phyloP scores from a whole-genome alignment of 352 stramenopile genomes.

The Pythium grandisporangium region DNA sequence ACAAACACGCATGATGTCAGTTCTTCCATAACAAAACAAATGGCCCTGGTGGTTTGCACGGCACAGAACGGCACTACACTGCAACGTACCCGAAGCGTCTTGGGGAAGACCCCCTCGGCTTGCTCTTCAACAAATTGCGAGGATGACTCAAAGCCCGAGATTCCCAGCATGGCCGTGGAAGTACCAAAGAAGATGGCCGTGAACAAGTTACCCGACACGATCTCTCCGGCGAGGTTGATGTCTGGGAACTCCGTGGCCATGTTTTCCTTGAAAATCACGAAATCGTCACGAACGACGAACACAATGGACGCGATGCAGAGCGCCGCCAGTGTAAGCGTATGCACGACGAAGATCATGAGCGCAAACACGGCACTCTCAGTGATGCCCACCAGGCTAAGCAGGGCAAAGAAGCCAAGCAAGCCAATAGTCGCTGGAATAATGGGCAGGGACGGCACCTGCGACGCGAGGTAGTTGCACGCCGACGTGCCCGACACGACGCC shows the following conservation, averaged over 20 bases:
- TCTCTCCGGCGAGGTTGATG: slow-evolving; percentile 80
- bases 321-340: slow-evolving; percentile 77
- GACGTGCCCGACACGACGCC: slow-evolving; percentile 85
- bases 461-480: slow-evolving; percentile 81
- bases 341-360: slow-evolving; percentile 87
- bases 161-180: slow-evolving; percentile 91
- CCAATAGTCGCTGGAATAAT: slow-evolving; percentile 73
- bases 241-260: slow-evolving; percentile 79
- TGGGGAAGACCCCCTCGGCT: slow-evolving; percentile 90
- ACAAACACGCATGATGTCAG: slow-evolving; percentile 1
- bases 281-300: slow-evolving; percentile 78
- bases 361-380: slow-evolving; percentile 89
- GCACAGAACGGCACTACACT: not conserved
- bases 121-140: slow-evolving; percentile 95
- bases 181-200: slow-evolving; percentile 90
- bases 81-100: slow-evolving; percentile 75
- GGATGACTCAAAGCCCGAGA: slow-evolving; percentile 92
- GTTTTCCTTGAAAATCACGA: slow-evolving; percentile 74
- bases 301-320: slow-evolving; percentile 73
- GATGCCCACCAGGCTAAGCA: slow-evolving; percentile 89
- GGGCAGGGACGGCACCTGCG: slow-evolving; percentile 58
- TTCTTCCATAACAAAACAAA: too few relatives aligned
- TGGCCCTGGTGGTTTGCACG: too few relatives aligned
- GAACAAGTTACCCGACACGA: slow-evolving; percentile 69
- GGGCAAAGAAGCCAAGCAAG: slow-evolving; percentile 89